Evolutionary conservation across 257 asterid genomes (phyloP).

Genomic region (Solanum lycopersicoides): DNA sequence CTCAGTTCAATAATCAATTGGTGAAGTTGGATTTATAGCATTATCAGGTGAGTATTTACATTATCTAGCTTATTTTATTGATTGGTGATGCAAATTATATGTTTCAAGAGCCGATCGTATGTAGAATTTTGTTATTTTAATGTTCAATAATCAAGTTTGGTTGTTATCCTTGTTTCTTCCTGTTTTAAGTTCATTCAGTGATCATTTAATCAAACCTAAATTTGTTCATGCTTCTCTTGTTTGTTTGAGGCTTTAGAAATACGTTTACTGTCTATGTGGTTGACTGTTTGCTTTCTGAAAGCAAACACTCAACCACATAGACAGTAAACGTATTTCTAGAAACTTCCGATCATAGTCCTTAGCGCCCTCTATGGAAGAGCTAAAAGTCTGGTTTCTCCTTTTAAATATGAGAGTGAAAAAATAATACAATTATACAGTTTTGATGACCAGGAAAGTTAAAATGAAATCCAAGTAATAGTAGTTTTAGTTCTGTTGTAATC

Average conservation of each 20-base stretch:
- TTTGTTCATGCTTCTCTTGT: background rate
- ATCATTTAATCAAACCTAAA: too few species aligned
- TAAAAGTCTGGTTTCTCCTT: background rate
- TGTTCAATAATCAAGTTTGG: too few species aligned
- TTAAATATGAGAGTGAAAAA: background rate
- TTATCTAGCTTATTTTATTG: background rate
- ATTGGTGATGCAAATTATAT: background rate
- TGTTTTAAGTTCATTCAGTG: too few species aligned
- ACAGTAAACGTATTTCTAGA: background rate
- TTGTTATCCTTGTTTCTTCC: too few species aligned
- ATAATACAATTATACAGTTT: background rate
- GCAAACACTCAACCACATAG: background rate
- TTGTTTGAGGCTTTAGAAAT: background rate
- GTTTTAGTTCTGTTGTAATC: background rate
- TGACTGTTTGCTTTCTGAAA: background rate
- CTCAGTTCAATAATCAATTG: background rate
- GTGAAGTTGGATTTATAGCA: background rate
- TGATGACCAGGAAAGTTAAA: background rate
- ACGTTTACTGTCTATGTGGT: too few species aligned
- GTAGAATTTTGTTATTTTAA: background rate
- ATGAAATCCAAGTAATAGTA: background rate
- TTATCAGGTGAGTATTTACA: background rate
- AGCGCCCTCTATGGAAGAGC: background rate
- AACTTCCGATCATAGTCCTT: background rate
- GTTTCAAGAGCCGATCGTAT: background rate